Conservation (phyloP, 2,329 filamentous ascomycete species). For the Aspergillus proliferans region DNA sequence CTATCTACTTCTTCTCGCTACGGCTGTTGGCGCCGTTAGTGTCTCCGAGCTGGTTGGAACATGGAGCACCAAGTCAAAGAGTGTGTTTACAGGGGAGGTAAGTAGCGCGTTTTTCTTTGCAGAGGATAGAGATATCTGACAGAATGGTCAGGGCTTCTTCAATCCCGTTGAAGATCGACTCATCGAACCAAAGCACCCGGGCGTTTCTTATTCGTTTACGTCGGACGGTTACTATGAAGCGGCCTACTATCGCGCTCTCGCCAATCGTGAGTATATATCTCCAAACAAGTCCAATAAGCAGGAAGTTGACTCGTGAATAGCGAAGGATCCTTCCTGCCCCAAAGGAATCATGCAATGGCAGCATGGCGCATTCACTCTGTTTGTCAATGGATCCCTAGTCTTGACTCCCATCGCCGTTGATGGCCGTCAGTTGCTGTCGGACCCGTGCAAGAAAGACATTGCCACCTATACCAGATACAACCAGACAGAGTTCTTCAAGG, state of each 20-base stretch:
- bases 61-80: conserved; percentile 65
- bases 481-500: conserved; percentile 57
- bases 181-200: conserved; percentile 59
- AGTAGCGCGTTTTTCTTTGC: background rate
- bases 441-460: conserved; percentile 54
- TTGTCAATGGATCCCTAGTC: conserved; percentile 52
- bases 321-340: conserved; percentile 55
- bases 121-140: background rate
- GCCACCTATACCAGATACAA: conserved; percentile 62
- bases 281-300: background rate
- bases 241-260: conserved; percentile 62
- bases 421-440: conserved; percentile 60
- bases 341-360: conserved; percentile 66
- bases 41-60: conserved; percentile 58
- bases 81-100: conserved; percentile 65
- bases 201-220: conserved; percentile 70
- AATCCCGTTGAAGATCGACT: conserved; percentile 60
- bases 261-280: conserved; percentile 55
- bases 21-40: conserved; percentile 34
- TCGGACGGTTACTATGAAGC: conserved; percentile 62
- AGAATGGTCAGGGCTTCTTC: conserved; percentile 56
- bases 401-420: conserved; percentile 59
- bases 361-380: conserved; percentile 57
- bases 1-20: conserved; percentile 28
- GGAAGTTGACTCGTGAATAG: conserved; percentile 31